Evolutionary conservation across 192 early-diverging fungal genomes (phyloP), one percentile per base, ranked within the genome.

Genomic region (Jimgerdemannia lactiflua): DNA sequence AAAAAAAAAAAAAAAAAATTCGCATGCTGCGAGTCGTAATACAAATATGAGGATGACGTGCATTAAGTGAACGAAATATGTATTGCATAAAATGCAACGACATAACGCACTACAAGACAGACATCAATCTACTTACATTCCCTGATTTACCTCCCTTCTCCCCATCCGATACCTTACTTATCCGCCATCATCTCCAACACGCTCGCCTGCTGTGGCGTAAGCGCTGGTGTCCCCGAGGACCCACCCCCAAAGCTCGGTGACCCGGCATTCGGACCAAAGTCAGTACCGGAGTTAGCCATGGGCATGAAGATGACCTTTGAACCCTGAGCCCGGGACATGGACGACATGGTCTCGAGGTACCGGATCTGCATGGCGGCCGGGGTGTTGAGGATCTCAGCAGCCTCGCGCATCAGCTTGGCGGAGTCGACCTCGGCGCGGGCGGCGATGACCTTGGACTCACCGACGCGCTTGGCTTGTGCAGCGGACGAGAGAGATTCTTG

Each of bases 371-470:
- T 67, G 20, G 78, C 75, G 41, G 70, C 43, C 9, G 92, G 92
- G 4, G 92, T 92, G 81, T 94, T 95, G 44, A 97, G 79, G 67
- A 96, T 94, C 76, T 96, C 94, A 0, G 96, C 91, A 11, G 95
- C 96, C 77, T 96, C 92, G 42, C 95, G 87, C 94, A 96, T 96
- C 41, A 97, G 82, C 74, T 93, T 96, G 6, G 96, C 94, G 65
- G 92, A 82, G 72, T 96, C 92, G 17, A 96, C 95, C 75, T 93
- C 93, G 3, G 96, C 95, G 77, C 90, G 75, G 2, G 96, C 95
- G 39, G 93, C 90, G 79, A 98, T 98, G 65, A 97, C 89, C 84
- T n/a, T n/a, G n/a, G n/a, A 91, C 82, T 97, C 91, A 59, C 93
- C 95, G 69, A 98, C 84, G 11, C 96, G 85, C 77, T 94, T 91